Percentiles rank a stretch among this genome's conserved stretches.
These are phyloP conservation scores for Clarkia xantiana DNA, from an alignment of 345 rosid genomes.

Conservation along the genomic window DNA sequence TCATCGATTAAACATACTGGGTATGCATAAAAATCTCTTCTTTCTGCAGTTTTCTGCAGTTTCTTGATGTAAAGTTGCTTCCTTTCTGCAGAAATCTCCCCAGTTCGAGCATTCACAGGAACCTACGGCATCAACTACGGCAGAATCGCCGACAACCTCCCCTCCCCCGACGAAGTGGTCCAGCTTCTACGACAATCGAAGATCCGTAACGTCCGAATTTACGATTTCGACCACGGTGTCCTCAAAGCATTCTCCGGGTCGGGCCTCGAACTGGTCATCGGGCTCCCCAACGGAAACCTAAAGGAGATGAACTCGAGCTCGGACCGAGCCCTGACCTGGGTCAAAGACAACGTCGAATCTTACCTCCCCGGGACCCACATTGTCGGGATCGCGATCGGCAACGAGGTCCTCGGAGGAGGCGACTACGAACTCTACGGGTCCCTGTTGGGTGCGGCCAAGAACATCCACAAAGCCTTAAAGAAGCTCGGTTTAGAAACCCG, in stretches of 20 bases:
- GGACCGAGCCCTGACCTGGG: slow-evolving; percentile 76
- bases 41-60: background rate
- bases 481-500: slow-evolving; percentile 40
- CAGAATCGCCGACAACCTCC: slow-evolving; percentile 82
- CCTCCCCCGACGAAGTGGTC: slow-evolving; percentile 79
- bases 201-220: slow-evolving; percentile 77
- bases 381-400: slow-evolving; percentile 81
- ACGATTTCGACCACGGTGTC: slow-evolving; percentile 74
- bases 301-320: slow-evolving; percentile 59
- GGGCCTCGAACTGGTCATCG: slow-evolving; percentile 75
- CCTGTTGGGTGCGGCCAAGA: slow-evolving; percentile 68
- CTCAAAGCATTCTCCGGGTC: slow-evolving; percentile 81
- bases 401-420: slow-evolving; percentile 66
- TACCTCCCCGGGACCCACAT: slow-evolving; percentile 74
- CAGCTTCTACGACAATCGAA: slow-evolving; percentile 64
- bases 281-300: slow-evolving; percentile 59
- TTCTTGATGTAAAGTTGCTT: background rate
- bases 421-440: slow-evolving; percentile 46
- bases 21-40: no score
- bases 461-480: slow-evolving; percentile 49
- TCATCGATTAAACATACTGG: no score
- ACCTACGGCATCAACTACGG: slow-evolving; percentile 96
- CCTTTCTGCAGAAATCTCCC: slow-evolving; percentile 25
- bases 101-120: slow-evolving; percentile 55
- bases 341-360: slow-evolving; percentile 66